phyloP scores from a whole-genome alignment of 345 rosid genomes.

The Acer yangbiense region DNA sequence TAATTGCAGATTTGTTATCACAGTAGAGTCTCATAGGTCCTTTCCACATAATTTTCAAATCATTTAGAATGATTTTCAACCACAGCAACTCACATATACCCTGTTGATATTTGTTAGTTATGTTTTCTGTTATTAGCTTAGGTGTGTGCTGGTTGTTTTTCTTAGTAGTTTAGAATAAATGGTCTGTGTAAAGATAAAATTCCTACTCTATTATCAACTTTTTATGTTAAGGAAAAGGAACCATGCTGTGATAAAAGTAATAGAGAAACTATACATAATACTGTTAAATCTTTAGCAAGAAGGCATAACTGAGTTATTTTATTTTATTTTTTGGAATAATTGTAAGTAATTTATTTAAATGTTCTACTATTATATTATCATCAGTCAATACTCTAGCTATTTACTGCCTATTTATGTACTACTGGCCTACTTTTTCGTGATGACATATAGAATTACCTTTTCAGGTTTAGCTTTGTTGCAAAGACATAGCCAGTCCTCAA shows the following conservation, averaged over 20 bases:
- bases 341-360: not conserved
- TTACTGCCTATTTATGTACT: not conserved
- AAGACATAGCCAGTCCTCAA: conserved; percentile 42
- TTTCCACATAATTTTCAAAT: too few relatives aligned
- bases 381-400: not conserved
- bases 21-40: too few relatives aligned
- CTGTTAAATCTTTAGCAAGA: not conserved
- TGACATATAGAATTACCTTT: conserved; percentile 12
- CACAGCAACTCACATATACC: too few relatives aligned
- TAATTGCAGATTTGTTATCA: too few relatives aligned
- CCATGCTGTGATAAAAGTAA: not conserved
- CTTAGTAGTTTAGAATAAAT: too few relatives aligned
- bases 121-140: too few relatives aligned
- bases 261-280: not conserved
- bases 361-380: not conserved
- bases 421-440: not conserved
- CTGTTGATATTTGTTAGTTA: too few relatives aligned
- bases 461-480: conserved; percentile 92
- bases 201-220: not conserved
- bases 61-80: too few relatives aligned
- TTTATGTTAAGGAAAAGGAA: not conserved
- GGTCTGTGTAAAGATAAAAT: too few relatives aligned
- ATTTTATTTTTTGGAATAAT: not conserved
- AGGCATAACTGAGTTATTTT: not conserved
- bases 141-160: too few relatives aligned